Base-by-base conservation (phyloP, 2,329 filamentous ascomycete genomes). In the Aspergillus sclerotialis region DNA sequence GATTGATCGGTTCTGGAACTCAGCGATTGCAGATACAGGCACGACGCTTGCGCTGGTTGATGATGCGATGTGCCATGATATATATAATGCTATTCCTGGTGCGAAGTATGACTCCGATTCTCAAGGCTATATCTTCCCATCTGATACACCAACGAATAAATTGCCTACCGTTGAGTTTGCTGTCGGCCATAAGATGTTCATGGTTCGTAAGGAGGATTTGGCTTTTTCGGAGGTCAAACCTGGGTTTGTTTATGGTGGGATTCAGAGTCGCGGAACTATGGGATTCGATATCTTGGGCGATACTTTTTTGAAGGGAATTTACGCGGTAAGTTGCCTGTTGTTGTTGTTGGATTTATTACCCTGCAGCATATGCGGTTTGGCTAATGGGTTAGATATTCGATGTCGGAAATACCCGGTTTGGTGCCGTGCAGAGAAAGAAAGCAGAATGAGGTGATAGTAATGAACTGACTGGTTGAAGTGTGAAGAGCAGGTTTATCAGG, bases 21-120 rank as follows among this genome's bases (percentile, higher is more conserved):
- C 65, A 18, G 79, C 81, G 30, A 84, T 86, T 45, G 76, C 74
- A 21, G 82, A 86, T 54, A 86, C 82, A 0, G 82, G 80, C 36
- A 84, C 81, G 18, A 82, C 80, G 1, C 69, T 86, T 32, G 74
- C 74, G 2, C 67, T 86, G 19, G 67, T 85, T 30, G 71, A 73
- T 26, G 82, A 86, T 50, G 52, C 60, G 2, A 68, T 75, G 9
- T 79, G 75, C 51, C 61, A 78, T 38, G 72, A 72, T 3, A 68
- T 86, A 42, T 86, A 86, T 56, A 65, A 63, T 32, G 64, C 72
- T 19, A 84, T 86, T 39, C 72, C 74, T 3, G 79, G 78, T 10
- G 67, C 77, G 7, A 66, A 56, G 29, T 79, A 79, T 49, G 71
- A 79, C 43, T 48, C 60, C 9, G 45, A 53, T 3, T 68, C 75